A percentile compares a stretch with the other conserved stretches of the same genome.
phyloP scores from a whole-genome alignment of 768 basidiomycete genomes.

The Kwoniella dendrophila region DNA sequence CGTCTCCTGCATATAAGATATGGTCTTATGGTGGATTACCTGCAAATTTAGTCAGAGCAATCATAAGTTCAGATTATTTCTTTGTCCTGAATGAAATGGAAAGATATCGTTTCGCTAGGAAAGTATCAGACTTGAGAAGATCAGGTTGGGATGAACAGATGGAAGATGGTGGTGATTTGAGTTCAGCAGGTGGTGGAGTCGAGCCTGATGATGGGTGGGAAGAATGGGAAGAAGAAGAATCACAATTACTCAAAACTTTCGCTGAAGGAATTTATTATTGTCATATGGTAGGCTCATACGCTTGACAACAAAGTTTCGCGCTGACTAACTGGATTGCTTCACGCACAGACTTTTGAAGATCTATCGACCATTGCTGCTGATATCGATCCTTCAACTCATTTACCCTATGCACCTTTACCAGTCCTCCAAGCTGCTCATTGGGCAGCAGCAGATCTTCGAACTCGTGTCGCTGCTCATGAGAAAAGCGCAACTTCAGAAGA shows the following conservation, averaged over 20 bases:
- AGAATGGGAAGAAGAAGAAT: conserved; percentile 60
- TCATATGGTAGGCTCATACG: conserved; percentile 68
- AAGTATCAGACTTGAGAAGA: conserved; percentile 68
- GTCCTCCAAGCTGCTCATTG: conserved; percentile 78
- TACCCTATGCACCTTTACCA: conserved; percentile 68
- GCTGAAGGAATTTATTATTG: conserved; percentile 76
- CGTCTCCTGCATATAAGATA: conserved; percentile 56
- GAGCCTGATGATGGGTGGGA: conserved; percentile 20
- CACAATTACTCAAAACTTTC: conserved; percentile 71
- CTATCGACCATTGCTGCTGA: conserved; percentile 74
- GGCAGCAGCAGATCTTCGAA: conserved; percentile 58
- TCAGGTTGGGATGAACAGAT: conserved; percentile 40
- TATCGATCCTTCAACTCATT: conserved; percentile 69
- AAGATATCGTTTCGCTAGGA: conserved; percentile 74
- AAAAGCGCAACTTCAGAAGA: conserved; percentile 9
- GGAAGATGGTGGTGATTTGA: conserved; percentile 28
- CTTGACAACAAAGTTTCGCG: background rate
- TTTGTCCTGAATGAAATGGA: conserved; percentile 78
- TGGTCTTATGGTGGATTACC: conserved; percentile 76
- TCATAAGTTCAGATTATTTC: conserved; percentile 75
- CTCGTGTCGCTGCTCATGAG: conserved; percentile 35
- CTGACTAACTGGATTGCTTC: conserved; percentile 11
- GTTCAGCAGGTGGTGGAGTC: background rate
- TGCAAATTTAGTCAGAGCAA: conserved; percentile 71
- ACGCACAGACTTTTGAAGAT: conserved; percentile 72